A percentile compares a stretch with the other conserved stretches of the same genome.
Conservation (phyloP, 2,329 filamentous ascomycete genomes). For the Thelonectria olida region DNA sequence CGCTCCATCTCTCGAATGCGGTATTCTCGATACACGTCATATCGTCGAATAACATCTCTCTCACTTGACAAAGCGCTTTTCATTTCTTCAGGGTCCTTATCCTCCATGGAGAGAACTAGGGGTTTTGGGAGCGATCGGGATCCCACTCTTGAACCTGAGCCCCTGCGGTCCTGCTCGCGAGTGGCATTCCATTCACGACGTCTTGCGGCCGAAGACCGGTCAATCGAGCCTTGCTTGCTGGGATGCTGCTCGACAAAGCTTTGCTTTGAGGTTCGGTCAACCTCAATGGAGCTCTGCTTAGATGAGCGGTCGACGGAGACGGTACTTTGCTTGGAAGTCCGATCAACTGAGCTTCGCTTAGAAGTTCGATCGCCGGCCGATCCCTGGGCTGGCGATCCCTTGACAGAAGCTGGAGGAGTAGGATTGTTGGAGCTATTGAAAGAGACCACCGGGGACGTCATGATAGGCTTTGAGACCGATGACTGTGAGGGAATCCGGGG, state of each 20-base stretch:
- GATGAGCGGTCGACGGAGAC: slow-evolving; percentile 12
- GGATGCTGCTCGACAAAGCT: background rate
- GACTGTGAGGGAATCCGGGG: slow-evolving; percentile 5
- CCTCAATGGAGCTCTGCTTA: slow-evolving; percentile 8
- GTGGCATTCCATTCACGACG: slow-evolving; percentile 47
- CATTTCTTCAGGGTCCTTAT: slow-evolving; percentile 38
- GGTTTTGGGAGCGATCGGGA: slow-evolving; percentile 34
- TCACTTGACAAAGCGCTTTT: slow-evolving; percentile 35
- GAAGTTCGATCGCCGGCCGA: slow-evolving; percentile 17
- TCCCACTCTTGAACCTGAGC: slow-evolving; percentile 30
- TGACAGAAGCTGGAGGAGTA: slow-evolving; percentile 44
- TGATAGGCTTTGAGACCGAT: slow-evolving; percentile 14
- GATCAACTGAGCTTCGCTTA: slow-evolving; percentile 7
- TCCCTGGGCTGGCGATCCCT: slow-evolving; percentile 40
- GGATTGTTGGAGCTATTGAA: slow-evolving; percentile 34
- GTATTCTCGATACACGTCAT: slow-evolving; percentile 53
- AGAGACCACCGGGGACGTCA: slow-evolving; percentile 20
- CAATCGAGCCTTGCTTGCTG: slow-evolving; percentile 20
- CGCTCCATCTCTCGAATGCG: slow-evolving; percentile 58
- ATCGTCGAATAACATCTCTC: slow-evolving; percentile 48
- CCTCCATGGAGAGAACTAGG: slow-evolving; percentile 31
- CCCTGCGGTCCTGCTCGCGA: slow-evolving; percentile 40
- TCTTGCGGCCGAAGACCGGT: slow-evolving; percentile 44
- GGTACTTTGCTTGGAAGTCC: slow-evolving; percentile 10
- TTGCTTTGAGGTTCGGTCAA: slow-evolving; percentile 6